Percentiles rank a stretch among this genome's conserved stretches.
Conservation (phyloP, 345 rosid genomes). For the Hevea brasiliensis region DNA sequence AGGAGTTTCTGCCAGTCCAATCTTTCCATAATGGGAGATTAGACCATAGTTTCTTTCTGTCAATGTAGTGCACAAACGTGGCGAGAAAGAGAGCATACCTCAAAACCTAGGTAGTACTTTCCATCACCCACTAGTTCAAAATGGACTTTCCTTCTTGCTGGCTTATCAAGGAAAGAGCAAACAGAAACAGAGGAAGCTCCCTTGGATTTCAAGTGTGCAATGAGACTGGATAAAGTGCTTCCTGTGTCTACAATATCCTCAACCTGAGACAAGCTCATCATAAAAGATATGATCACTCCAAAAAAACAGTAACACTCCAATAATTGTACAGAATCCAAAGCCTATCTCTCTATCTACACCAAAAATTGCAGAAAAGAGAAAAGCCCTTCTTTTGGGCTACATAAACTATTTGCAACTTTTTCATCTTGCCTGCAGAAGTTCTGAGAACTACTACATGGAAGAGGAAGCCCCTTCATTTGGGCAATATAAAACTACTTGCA, state of each 20-base stretch:
- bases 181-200: constrained; percentile 82
- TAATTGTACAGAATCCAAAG: no score
- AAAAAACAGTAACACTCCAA: background rate
- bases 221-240: constrained; percentile 59
- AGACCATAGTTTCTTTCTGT: background rate
- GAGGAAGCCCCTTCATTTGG: background rate
- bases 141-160: constrained; percentile 63
- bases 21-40: background rate
- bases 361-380: background rate
- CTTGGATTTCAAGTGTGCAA: constrained; percentile 52
- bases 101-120: constrained; percentile 76
- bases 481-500: no score
- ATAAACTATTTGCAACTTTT: no score
- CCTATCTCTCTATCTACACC: no score
- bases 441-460: background rate
- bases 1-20: background rate
- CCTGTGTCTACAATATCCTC: constrained; percentile 98
- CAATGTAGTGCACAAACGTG: background rate
- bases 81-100: constrained; percentile 41
- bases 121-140: constrained; percentile 71
- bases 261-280: constrained; percentile 43
- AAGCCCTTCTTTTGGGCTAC: background rate
- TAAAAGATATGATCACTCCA: background rate
- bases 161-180: constrained; percentile 77
- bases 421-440: no score